phyloP scores from a whole-genome alignment of 1,284 basidiomycete species.

The Trichosporon ovoides region DNA sequence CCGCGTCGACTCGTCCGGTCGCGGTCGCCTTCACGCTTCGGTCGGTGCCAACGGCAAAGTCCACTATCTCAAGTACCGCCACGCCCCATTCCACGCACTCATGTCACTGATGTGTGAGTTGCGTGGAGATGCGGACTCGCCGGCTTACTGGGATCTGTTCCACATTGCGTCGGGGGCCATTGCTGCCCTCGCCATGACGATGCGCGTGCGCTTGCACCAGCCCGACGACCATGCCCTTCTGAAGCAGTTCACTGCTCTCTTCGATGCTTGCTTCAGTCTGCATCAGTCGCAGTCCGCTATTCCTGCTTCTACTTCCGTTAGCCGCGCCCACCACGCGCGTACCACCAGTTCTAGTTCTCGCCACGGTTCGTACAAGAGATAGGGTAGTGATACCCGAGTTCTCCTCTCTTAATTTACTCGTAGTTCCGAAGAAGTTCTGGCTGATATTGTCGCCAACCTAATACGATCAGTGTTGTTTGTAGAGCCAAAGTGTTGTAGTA shows the following conservation, averaged over 20 bases:
- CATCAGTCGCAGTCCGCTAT: too few species aligned
- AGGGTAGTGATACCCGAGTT: too few species aligned
- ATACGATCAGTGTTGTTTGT: not conserved
- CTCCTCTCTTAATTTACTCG: too few species aligned
- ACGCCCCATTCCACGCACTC: conserved; percentile 43
- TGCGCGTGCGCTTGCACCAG: not conserved
- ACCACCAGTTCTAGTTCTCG: too few species aligned
- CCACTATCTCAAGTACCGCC: conserved; percentile 43
- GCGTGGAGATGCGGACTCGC: conserved; percentile 27
- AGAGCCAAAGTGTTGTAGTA: not conserved
- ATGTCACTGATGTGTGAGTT: conserved; percentile 42
- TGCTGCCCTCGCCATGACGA: conserved; percentile 11
- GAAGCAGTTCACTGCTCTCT: conserved; percentile 4
- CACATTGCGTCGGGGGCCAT: conserved; percentile 16
- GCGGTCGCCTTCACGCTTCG: conserved; percentile 12
- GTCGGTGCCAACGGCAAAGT: conserved; percentile 28
- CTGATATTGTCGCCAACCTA: not conserved
- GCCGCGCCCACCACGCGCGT: too few species aligned
- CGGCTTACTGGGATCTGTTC: conserved; percentile 43
- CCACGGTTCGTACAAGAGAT: too few species aligned
- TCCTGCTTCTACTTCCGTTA: too few species aligned
- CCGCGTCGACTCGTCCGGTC: conserved; percentile 11
- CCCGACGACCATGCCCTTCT: not conserved
- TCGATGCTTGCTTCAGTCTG: conserved; percentile 11
- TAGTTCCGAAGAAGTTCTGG: too few species aligned